These are phyloP conservation scores for Penicillium samsonianum DNA, from an alignment of 495 filamentous ascomycete genomes.

Conservation along the genomic window DNA sequence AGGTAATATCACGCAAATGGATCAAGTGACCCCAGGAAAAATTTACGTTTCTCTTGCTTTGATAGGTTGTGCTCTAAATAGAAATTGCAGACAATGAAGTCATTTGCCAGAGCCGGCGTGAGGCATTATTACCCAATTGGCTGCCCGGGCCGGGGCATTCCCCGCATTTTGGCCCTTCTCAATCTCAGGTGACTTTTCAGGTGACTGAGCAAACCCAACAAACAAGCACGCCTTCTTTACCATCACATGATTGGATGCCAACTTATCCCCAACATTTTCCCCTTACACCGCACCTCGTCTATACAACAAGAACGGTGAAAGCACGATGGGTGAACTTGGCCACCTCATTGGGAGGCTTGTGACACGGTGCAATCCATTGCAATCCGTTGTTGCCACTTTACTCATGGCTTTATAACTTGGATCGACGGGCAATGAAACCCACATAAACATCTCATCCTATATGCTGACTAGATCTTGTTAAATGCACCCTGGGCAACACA, in stretches of 20 bases:
- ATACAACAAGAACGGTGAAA: neutral
- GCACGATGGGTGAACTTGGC: no score
- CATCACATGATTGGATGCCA: neutral
- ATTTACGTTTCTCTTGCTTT: neutral
- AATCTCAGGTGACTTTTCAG: neutral
- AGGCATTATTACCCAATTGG: neutral
- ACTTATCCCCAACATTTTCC: neutral
- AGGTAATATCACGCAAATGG: neutral
- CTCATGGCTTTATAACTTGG: no score
- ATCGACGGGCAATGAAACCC: no score
- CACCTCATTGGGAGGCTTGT: no score
- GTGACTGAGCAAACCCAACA: neutral
- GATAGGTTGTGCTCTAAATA: neutral
- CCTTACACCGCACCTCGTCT: neutral
- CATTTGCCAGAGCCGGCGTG: neutral
- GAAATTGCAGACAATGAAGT: neutral
- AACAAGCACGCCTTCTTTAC: neutral
- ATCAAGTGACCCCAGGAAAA: neutral
- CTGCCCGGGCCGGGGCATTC: neutral
- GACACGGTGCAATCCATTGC: no score
- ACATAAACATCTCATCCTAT: no score
- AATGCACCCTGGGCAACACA: no score
- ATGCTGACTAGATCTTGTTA: no score
- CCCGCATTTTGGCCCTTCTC: neutral
- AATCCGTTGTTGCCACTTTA: no score